A percentile compares a stretch with the other conserved stretches of the same genome.
Evolutionary conservation across 106 monocot species (phyloP).

Genomic region (Phalaenopsis aphrodite): DNA sequence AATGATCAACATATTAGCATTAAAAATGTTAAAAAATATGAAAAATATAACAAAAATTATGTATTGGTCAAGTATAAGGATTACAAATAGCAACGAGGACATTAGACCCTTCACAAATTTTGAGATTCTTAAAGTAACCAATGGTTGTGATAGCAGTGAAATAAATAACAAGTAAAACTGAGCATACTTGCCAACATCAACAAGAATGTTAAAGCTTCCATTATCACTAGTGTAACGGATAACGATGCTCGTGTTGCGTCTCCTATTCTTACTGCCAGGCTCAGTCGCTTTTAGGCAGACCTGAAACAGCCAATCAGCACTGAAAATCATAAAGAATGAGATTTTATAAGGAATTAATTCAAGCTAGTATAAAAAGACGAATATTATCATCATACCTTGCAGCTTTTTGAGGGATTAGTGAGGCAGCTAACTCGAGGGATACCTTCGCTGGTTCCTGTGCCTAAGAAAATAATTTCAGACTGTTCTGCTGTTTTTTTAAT

Average conservation of each 20-base stretch:
- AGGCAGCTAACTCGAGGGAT: slow-evolving; percentile 98
- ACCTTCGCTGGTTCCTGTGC: slow-evolving; percentile 98
- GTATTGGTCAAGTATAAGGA: neutral
- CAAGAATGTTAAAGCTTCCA: slow-evolving; percentile 77
- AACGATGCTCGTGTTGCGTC: slow-evolving; percentile 85
- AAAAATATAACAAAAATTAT: neutral
- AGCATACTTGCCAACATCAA: slow-evolving; percentile 93
- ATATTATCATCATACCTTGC: slow-evolving; percentile 34
- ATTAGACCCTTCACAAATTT: neutral
- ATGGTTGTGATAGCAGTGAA: neutral
- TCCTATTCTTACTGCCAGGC: slow-evolving; percentile 71
- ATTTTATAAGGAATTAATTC: neutral
- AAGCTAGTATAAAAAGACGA: neutral
- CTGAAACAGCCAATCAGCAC: slow-evolving; percentile 24
- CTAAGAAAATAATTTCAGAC: slow-evolving; percentile 89
- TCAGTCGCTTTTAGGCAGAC: slow-evolving; percentile 79
- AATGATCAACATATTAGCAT: neutral
- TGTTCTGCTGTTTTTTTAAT: slow-evolving; percentile 18
- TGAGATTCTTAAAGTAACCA: neutral
- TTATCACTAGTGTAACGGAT: slow-evolving; percentile 53
- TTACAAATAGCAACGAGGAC: neutral
- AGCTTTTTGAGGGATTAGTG: slow-evolving; percentile 58
- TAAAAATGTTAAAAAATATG: neutral
- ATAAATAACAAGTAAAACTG: neutral
- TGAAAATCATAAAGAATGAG: neutral